Evolutionary conservation across 768 basidiomycete species (phyloP), one percentile per base, ranked within the genome.

Genomic region (Chalciporus chontae): DNA sequence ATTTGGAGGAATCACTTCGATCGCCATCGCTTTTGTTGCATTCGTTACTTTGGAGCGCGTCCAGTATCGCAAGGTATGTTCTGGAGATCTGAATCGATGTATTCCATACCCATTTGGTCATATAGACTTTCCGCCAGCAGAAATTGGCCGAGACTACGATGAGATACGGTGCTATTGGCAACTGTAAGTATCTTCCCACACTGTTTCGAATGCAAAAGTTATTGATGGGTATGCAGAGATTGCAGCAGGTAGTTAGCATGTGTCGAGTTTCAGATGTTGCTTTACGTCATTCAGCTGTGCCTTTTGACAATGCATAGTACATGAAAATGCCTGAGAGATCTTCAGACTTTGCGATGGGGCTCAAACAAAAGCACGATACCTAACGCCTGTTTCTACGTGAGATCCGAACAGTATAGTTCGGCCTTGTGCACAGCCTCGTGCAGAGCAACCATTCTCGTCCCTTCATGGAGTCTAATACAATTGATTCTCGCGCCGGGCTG

Each of bases 11-110:
- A 85, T 95, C 51, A 89, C 89, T 26, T 85, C 85, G 8, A 85
- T 94, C 58, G 87, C 86, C 15, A 66, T 95, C 57, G 81, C 87
- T 53, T 82, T 89, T 19, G 87, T 94, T 50, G 85, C 80, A 44
- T 72, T 91, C 66, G 90, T 94, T 55, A 91, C 90, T 6, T 90
- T 84, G 62, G 90, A 94, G 74, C 80, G 93, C 41, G 83, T 89
- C 21, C 87, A 85, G 69, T 90, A 90, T 64, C 84, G 90, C 73
- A 87, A 82, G 77, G 90, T 88, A 51, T 48, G 78, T 49, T 21
- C 5, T 24, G n/a, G 11, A 10, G 15, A 27, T 71, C 23, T 13
- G 27, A 24, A 19, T 15, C 7, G 43, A 44, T 41, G 21, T 50
- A n/a, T 51, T 48, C 21, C 17, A 11, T 21, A 17, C 8, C 56